Evolutionary conservation across 805 yeast genomes (phyloP).

Genomic region (Cyberlindnera euphorbiiphila): DNA sequence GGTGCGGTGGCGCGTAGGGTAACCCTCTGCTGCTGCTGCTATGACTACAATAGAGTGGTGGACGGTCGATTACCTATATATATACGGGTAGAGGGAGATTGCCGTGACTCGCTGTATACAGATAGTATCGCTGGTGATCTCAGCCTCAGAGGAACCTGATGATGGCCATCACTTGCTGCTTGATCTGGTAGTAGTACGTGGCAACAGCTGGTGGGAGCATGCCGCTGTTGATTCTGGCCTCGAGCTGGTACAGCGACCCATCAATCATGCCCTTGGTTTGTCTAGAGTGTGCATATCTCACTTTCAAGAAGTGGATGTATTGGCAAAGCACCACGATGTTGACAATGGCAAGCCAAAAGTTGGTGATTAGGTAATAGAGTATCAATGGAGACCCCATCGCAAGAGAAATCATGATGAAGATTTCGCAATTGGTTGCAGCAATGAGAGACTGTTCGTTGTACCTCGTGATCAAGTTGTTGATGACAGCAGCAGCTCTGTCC

Average conservation of each 20-base stretch:
- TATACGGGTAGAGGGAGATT: too few species aligned
- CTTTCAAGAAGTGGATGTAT: constrained; percentile 53
- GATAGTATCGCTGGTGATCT: too few species aligned
- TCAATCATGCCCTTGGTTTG: constrained; percentile 48
- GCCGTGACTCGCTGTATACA: too few species aligned
- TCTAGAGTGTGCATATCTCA: constrained; percentile 55
- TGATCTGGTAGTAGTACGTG: constrained; percentile 16
- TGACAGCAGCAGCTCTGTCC: constrained; percentile 28
- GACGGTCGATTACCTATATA: too few species aligned
- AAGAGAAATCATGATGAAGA: constrained; percentile 37
- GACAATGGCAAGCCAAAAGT: constrained; percentile 28
- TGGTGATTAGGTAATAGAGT: constrained; percentile 31
- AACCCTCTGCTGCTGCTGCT: too few species aligned
- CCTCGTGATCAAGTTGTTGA: constrained; percentile 32
- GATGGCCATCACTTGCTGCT: constrained; percentile 13
- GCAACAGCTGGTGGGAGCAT: constrained; percentile 33
- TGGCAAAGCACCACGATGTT: constrained; percentile 38
- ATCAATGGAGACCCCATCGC: constrained; percentile 42
- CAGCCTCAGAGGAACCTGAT: constrained; percentile 6
- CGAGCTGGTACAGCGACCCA: constrained; percentile 42
- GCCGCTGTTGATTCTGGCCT: constrained; percentile 33
- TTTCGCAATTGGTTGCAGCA: constrained; percentile 45
- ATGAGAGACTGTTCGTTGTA: constrained; percentile 42
- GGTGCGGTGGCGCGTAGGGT: too few species aligned
- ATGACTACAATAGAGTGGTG: too few species aligned